Conservation (phyloP, 305 asterid genomes). For the Salvia sclarea region DNA sequence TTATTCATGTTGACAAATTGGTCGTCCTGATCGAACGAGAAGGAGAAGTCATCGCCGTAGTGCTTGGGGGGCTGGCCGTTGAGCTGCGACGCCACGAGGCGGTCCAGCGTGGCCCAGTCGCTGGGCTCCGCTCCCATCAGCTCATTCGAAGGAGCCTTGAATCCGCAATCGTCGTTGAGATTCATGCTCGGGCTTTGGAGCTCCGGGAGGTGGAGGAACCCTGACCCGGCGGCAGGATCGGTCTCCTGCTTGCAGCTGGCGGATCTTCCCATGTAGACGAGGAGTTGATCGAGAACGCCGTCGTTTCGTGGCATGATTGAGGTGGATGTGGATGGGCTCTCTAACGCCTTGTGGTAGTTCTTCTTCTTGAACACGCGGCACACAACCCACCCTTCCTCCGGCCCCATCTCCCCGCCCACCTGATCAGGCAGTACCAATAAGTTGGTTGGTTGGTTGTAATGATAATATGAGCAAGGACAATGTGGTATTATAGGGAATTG, state of each 20-base stretch:
- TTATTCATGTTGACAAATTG: slow-evolving; percentile 33
- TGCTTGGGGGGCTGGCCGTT: slow-evolving; percentile 53
- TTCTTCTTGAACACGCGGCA: slow-evolving; percentile 98
- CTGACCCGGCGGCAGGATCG: slow-evolving; percentile 27
- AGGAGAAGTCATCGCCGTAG: slow-evolving; percentile 46
- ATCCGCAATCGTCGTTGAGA: slow-evolving; percentile 22
- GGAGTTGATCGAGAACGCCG: slow-evolving; percentile 67
- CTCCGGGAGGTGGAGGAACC: slow-evolving; percentile 71
- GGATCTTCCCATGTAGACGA: slow-evolving; percentile 68
- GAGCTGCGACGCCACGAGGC: slow-evolving; percentile 88
- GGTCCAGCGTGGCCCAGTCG: slow-evolving; percentile 76
- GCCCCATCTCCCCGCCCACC: slow-evolving; percentile 42
- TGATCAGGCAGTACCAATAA: too few relatives aligned
- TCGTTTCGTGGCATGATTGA: slow-evolving; percentile 47
- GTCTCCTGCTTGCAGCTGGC: slow-evolving; percentile 54
- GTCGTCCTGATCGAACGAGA: slow-evolving; percentile 43
- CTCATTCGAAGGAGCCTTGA: slow-evolving; percentile 20
- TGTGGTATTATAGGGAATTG: not conserved
- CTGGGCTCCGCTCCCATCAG: slow-evolving; percentile 18
- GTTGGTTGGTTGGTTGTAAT: not conserved
- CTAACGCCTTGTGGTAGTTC: slow-evolving; percentile 78
- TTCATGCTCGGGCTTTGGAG: slow-evolving; percentile 43
- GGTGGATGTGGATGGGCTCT: slow-evolving; percentile 41
- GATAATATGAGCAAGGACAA: not conserved
- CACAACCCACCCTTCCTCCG: slow-evolving; percentile 93